A percentile compares a stretch with the other conserved stretches of the same genome.
Conservation (phyloP, 2,329 filamentous ascomycete genomes). For the Microsporum audouinii region DNA sequence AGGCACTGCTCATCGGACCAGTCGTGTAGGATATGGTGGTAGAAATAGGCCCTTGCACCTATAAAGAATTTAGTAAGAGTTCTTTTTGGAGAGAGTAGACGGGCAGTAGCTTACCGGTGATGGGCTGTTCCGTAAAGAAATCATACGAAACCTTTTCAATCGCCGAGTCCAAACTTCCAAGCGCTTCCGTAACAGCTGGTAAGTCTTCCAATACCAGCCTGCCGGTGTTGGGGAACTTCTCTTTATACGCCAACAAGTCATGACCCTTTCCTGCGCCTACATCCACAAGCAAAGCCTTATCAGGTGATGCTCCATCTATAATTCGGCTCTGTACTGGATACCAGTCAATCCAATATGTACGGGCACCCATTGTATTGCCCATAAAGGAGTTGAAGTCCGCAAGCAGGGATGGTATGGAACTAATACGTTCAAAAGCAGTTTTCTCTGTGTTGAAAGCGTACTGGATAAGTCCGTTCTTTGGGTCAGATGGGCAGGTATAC, state of each 20-base stretch:
- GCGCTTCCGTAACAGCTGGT: constrained; percentile 26
- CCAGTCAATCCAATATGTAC: constrained; percentile 7
- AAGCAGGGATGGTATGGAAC: constrained; percentile 2
- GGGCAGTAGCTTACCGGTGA: constrained; percentile 27
- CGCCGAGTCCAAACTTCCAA: constrained; percentile 6
- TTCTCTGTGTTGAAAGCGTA: constrained; percentile 5
- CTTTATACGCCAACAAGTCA: constrained; percentile 29
- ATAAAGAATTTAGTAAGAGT: neutral
- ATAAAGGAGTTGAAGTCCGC: constrained; percentile 5
- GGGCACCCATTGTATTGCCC: constrained; percentile 5
- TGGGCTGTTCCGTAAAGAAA: constrained; percentile 38
- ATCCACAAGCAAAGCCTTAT: constrained; percentile 30
- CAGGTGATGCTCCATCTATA: neutral
- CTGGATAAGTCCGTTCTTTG: constrained; percentile 5
- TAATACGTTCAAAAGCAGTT: constrained; percentile 4
- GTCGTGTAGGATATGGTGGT: constrained; percentile 29
- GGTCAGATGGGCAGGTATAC: constrained; percentile 3
- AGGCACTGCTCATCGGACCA: constrained; percentile 25
- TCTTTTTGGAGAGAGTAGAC: neutral
- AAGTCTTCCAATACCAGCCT: constrained; percentile 41
- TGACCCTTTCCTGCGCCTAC: constrained; percentile 36
- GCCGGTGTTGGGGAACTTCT: constrained; percentile 31
- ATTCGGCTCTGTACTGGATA: constrained; percentile 5
- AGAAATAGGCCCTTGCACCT: constrained; percentile 30
- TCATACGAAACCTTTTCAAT: constrained; percentile 33